Conservation (phyloP, 805 yeast species). For the Ogataea kodamae region DNA sequence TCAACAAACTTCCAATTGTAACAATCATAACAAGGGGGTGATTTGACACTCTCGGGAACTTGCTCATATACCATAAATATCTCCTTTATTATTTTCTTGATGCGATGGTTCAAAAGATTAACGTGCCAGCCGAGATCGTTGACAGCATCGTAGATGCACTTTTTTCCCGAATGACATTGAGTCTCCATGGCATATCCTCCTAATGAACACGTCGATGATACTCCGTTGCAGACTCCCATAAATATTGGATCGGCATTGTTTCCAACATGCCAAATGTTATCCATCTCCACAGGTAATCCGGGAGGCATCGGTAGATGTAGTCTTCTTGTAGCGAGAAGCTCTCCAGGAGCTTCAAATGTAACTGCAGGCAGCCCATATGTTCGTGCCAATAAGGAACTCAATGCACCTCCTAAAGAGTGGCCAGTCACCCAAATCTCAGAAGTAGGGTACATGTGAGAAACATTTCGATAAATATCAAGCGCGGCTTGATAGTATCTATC, state of each 20-base stretch:
- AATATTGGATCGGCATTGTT: slow-evolving; percentile 96
- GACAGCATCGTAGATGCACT: slow-evolving; percentile 87
- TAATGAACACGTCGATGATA: slow-evolving; percentile 79
- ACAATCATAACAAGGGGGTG: slow-evolving; percentile 88
- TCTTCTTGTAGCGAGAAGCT: slow-evolving; percentile 73
- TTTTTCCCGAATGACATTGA: slow-evolving; percentile 85
- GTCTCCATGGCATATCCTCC: slow-evolving; percentile 98
- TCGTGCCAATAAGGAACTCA: slow-evolving; percentile 76
- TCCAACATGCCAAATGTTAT: slow-evolving; percentile 92
- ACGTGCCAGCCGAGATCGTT: slow-evolving; percentile 89
- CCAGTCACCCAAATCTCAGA: slow-evolving; percentile 88
- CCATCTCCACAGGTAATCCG: slow-evolving; percentile 71
- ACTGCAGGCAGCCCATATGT: slow-evolving; percentile 90
- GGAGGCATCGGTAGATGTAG: slow-evolving; percentile 93
- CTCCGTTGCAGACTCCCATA: slow-evolving; percentile 96
- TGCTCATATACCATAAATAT: slow-evolving; percentile 67
- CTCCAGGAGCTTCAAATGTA: slow-evolving; percentile 92
- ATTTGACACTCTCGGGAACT: slow-evolving; percentile 68
- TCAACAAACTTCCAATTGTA: slow-evolving; percentile 79
- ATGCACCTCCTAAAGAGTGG: slow-evolving; percentile 90
- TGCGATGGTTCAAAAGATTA: slow-evolving; percentile 81
- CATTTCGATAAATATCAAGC: slow-evolving; percentile 72
- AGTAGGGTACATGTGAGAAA: slow-evolving; percentile 60
- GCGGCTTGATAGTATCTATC: slow-evolving; percentile 83
- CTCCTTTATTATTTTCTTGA: slow-evolving; percentile 85